Evolutionary conservation across 352 stramenopile genomes (phyloP).

Genomic region (Phytophthora citrophthora): DNA sequence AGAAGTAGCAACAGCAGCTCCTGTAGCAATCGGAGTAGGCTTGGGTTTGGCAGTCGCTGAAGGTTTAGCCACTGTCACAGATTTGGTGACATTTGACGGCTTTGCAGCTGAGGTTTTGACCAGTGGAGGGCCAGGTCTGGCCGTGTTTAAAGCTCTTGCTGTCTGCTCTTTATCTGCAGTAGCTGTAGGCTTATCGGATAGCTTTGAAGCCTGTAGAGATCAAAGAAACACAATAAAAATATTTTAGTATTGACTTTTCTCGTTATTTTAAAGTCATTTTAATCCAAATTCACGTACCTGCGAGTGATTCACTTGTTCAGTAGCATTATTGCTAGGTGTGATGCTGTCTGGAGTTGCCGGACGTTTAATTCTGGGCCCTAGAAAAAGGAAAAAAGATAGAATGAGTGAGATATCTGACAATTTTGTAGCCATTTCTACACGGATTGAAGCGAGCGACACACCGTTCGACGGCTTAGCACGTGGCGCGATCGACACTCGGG

Average conservation of each 20-base stretch:
- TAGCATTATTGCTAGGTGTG: background rate
- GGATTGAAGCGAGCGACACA: constrained; percentile 28
- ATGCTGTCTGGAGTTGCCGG: constrained; percentile 5
- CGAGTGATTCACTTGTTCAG: background rate
- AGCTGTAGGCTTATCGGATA: background rate
- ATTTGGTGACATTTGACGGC: background rate
- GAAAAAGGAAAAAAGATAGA: background rate
- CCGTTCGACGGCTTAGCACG: constrained; percentile 68
- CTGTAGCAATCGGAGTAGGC: constrained; percentile 3
- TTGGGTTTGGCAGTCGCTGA: background rate
- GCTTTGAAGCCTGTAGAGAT: constrained; percentile 7
- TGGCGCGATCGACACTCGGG: constrained; percentile 70
- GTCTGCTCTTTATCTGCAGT: background rate
- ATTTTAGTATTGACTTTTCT: background rate
- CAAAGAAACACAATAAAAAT: background rate
- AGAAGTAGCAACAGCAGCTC: background rate
- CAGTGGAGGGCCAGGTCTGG: background rate
- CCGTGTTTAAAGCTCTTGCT: background rate
- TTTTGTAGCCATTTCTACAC: constrained; percentile 5
- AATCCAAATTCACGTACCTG: constrained; percentile 20
- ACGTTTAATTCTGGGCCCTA: constrained; percentile 41
- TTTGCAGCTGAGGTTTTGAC: constrained; percentile 11
- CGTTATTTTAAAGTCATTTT: background rate
- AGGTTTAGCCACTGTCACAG: background rate
- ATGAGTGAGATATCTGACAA: constrained; percentile 2